phyloP scores from a whole-genome alignment of 176 grass and related monocot species.

The Thalia dealbata region DNA sequence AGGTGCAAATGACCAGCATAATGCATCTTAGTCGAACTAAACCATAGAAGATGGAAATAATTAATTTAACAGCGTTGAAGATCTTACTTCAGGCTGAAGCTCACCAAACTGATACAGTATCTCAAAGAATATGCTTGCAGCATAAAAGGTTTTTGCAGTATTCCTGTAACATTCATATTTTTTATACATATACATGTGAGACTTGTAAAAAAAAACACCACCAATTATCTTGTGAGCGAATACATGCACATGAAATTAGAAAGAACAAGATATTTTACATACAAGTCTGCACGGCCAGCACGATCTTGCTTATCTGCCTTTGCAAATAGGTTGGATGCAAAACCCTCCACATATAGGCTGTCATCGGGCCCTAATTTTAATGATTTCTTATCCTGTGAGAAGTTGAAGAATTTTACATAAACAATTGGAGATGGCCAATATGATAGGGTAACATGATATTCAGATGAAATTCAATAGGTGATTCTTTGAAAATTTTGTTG shows the following conservation, averaged over 20 bases:
- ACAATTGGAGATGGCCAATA: neutral
- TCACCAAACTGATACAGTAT: constrained; percentile 88
- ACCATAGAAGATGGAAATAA: neutral
- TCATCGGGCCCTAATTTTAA: constrained; percentile 65
- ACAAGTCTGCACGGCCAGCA: constrained; percentile 88
- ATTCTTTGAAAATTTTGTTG: neutral
- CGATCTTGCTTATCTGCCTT: constrained; percentile 99
- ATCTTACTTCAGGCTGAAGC: constrained; percentile 75
- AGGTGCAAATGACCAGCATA: constrained; percentile 3
- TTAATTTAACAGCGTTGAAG: constrained; percentile 7
- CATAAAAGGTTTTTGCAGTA: constrained; percentile 98
- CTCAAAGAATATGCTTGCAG: constrained; percentile 92
- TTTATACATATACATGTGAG: neutral
- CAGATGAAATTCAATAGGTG: neutral
- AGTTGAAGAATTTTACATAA: neutral
- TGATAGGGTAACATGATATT: neutral
- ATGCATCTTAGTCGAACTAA: neutral
- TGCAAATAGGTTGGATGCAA: constrained; percentile 84
- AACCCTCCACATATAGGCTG: constrained; percentile 82
- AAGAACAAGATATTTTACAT: constrained; percentile 11
- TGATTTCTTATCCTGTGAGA: constrained; percentile 72
- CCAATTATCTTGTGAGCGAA: neutral
- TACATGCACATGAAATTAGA: neutral
- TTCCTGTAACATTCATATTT: constrained; percentile 39
- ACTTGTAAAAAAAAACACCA: constrained; percentile 7